Percentiles rank a stretch among this genome's conserved stretches.
phyloP scores from a whole-genome alignment of 495 filamentous ascomycete species.

The Penicillium manginii region DNA sequence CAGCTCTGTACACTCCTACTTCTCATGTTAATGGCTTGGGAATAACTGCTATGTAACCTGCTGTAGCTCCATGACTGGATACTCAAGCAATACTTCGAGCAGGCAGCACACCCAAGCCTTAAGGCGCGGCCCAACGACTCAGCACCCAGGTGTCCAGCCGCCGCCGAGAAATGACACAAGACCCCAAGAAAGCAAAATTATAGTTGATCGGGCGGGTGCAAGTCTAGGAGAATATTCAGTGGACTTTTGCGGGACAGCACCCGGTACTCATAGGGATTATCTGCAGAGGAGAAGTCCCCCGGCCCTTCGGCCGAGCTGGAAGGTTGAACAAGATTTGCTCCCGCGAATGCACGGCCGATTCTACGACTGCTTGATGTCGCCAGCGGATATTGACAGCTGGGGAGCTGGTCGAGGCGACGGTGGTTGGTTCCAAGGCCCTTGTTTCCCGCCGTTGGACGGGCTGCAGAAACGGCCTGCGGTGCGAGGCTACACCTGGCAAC shows the following conservation, averaged over 20 bases:
- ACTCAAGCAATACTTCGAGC: constrained; percentile 2
- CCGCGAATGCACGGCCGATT: constrained; percentile 18
- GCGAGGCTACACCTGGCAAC: constrained; percentile 11
- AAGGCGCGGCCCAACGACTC: constrained; percentile 29
- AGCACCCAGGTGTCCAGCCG: constrained; percentile 21
- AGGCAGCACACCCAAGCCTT: constrained; percentile 17
- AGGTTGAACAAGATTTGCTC: constrained; percentile 21
- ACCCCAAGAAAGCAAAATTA: constrained; percentile 18
- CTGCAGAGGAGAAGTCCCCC: constrained; percentile 1
- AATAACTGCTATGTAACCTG: constrained; percentile 24
- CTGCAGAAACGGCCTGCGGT: constrained; percentile 24
- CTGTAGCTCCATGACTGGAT: constrained; percentile 18
- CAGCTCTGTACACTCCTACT: constrained; percentile 10
- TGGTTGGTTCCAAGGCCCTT: constrained; percentile 24
- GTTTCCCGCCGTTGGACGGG: constrained; percentile 11
- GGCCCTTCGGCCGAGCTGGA: constrained; percentile 17
- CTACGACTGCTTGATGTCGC: constrained; percentile 25
- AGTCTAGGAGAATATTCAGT: constrained; percentile 26
- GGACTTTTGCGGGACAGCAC: constrained; percentile 10
- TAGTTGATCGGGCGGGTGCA: constrained; percentile 11
- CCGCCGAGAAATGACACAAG: constrained; percentile 13
- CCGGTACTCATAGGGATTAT: not conserved
- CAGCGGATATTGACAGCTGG: constrained; percentile 24
- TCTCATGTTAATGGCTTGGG: constrained; percentile 12
- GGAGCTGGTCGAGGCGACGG: constrained; percentile 10